These are phyloP conservation scores for Plasmodium gonderi DNA, from an alignment of 169 alveolate species.

Conservation along the genomic window DNA sequence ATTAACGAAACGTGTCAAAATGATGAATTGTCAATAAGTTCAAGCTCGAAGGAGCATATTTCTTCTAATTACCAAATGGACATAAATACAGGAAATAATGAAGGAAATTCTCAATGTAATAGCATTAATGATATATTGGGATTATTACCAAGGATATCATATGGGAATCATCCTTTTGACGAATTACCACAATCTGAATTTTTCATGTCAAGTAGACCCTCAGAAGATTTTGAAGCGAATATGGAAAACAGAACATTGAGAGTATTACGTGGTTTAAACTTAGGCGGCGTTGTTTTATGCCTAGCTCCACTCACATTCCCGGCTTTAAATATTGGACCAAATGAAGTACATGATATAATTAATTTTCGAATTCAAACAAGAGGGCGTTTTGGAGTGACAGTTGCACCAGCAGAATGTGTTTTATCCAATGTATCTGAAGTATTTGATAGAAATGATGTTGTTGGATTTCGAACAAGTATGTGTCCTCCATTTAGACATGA, in stretches of 20 bases:
- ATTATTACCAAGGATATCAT: slow-evolving; percentile 42
- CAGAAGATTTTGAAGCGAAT: slow-evolving; percentile 86
- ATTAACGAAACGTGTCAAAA: slow-evolving; percentile 6
- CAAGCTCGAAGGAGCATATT: slow-evolving; percentile 21
- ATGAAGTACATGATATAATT: slow-evolving; percentile 81
- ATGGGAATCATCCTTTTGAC: slow-evolving; percentile 80
- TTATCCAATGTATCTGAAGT: slow-evolving; percentile 88
- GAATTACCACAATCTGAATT: slow-evolving; percentile 83
- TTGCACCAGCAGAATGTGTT: slow-evolving; percentile 93
- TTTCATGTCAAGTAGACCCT: slow-evolving; percentile 83
- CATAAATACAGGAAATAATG: slow-evolving; percentile 47
- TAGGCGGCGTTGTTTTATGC: slow-evolving; percentile 92
- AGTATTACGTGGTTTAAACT: slow-evolving; percentile 81
- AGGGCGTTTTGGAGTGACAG: slow-evolving; percentile 93
- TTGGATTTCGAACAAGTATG: slow-evolving; percentile 88
- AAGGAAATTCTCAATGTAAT: slow-evolving; percentile 56
- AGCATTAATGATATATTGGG: slow-evolving; percentile 62
- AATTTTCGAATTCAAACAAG: slow-evolving; percentile 86
- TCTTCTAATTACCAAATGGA: slow-evolving; percentile 55
- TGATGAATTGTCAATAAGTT: slow-evolving; percentile 1
- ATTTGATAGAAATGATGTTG: slow-evolving; percentile 92
- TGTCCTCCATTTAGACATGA: slow-evolving; percentile 84
- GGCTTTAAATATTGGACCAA: slow-evolving; percentile 77
- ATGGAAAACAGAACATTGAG: slow-evolving; percentile 82
- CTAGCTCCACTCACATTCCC: slow-evolving; percentile 90